Base-by-base conservation (phyloP, 2,329 filamentous ascomycete species). In the Fusarium brachygibbosum region DNA sequence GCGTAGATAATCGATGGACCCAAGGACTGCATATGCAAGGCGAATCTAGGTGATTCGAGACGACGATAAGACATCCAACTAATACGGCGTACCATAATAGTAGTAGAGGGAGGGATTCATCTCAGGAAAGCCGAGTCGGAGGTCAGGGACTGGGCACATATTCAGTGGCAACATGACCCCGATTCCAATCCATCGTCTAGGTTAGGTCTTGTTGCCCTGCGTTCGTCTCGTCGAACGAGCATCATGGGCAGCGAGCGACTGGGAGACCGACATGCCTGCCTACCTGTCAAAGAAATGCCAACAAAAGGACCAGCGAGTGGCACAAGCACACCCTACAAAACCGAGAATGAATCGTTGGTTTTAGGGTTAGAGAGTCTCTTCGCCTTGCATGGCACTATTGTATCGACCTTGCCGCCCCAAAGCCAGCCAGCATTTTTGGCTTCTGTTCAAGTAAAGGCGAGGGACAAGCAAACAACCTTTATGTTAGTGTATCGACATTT, bases 341-440 rank as follows among this genome's bases (percentile, higher is more conserved):
- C 44, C 23, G 21, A 42, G 25, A 37, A 58, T 54, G 59, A 61
- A 42, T 59, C 51, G 56, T 38, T 69, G 60, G 58, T 32, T 55
- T 66, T 63, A 58, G 51, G 63, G 57, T 70, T 65, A 56, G 53
- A 45, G 46, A 45, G 52, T 37, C 21, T 52, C 45, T 63, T 65
- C 58, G 65, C 57, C 60, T 68, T 71, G 68, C 63, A 74, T 73
- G 60, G 51, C 68, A 69, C 71, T 70, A 74, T 71, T 57, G 49
- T 70, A 74, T 71, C 59, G 49, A 53, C 66, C 57, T 63, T 71
- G 32, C 62, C 61, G 64, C 59, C 56, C 44, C 37, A 45, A 52
- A 54, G 25, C 31, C 42, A 55, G 46, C 42, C 44, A 42, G 58
- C 16, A 37, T 45, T 52, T 61, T 21, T 19, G 60, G 69, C 54